Evolutionary conservation across 2,329 filamentous ascomycete species (phyloP).

Genomic region (Fusarium agapanthi): DNA sequence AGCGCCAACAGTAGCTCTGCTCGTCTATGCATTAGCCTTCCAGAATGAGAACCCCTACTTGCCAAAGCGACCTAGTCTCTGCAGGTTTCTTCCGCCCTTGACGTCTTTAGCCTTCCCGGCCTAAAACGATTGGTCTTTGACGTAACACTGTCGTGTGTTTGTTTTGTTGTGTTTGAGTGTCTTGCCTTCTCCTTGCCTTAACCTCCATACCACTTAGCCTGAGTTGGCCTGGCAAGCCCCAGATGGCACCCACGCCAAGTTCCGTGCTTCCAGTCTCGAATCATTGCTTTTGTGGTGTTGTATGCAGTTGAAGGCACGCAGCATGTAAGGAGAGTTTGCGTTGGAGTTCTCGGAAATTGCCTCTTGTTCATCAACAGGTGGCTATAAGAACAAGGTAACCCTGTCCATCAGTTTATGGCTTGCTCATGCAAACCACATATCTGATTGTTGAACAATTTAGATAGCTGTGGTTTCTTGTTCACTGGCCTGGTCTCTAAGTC

Average conservation of each 20-base stretch:
- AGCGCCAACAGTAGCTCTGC: slow-evolving; percentile 8
- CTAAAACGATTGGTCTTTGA: slow-evolving; percentile 20
- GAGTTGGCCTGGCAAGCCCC: slow-evolving; percentile 34
- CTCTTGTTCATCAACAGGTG: neutral
- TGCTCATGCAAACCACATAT: slow-evolving; percentile 16
- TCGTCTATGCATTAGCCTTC: slow-evolving; percentile 18
- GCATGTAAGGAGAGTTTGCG: slow-evolving; percentile 27
- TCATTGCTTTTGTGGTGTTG: slow-evolving; percentile 29
- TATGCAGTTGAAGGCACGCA: slow-evolving; percentile 22
- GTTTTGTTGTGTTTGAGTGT: slow-evolving; percentile 33
- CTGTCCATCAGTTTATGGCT: slow-evolving; percentile 14
- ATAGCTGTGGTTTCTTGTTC: slow-evolving; percentile 1
- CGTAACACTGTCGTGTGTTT: slow-evolving; percentile 17
- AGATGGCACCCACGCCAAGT: slow-evolving; percentile 26
- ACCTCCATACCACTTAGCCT: slow-evolving; percentile 36
- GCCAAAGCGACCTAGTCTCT: slow-evolving; percentile 15
- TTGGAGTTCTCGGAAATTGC: slow-evolving; percentile 16
- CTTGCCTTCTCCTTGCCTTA: slow-evolving; percentile 40
- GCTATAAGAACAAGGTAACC: slow-evolving; percentile 32
- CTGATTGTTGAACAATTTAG: neutral
- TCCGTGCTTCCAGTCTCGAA: slow-evolving; percentile 18
- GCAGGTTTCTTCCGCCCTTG: slow-evolving; percentile 39
- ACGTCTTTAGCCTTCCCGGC: slow-evolving; percentile 15
- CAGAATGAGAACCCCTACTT: slow-evolving; percentile 19
- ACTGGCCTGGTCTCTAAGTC: slow-evolving; percentile 6